Base-by-base conservation (phyloP, 2,329 filamentous ascomycete species). In the Alternaria sp. region DNA sequence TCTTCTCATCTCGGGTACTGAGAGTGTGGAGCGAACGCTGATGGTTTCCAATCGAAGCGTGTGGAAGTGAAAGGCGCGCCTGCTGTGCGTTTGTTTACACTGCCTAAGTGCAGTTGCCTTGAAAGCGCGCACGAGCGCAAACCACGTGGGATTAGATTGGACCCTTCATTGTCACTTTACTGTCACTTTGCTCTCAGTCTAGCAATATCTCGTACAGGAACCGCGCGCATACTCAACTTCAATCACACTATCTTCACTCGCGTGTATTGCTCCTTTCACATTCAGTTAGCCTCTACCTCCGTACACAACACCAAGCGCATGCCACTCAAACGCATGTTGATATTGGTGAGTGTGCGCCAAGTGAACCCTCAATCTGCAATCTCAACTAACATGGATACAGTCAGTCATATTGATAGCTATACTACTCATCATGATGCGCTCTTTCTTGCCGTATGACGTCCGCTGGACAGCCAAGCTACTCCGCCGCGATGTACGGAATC, bases 391-490 rank as follows among this genome's bases (percentile, higher is more conserved):
- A 4, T 11, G 12, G 4, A 21, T n/a, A n/a, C 18, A 62, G 43
- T 4, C 47, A 12, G 6, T 12, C 20, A 18, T 25, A 15, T 18
- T 20, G n/a, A 49, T 23, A 43, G 20, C 28, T 14, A n/a, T n/a
- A 18, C 21, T 54, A 5, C 11, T 58, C 33, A 50, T 12, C 4
- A 64, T 65, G 55, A 28, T 62, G 9, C 21, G 46, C 46, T 37
- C 55, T 43, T 18, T 26, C 10, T 58, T 55, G 5, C 45, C 55
- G 10, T 69, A 67, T 44, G 50, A 54, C 51, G 8, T 64, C 23
- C 54, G 41, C n/a, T 64, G 56, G 64, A 68, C 65, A 10, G 45
- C 37, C 28, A 65, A 62, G 49, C 68, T 73, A 7, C 65, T 75
- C 20, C 58, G 53, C 15, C 72, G 69, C 67, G 71, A 75, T 45